Evolutionary conservation across 768 basidiomycete species (phyloP).

Genomic region (Mycena alexandri): DNA sequence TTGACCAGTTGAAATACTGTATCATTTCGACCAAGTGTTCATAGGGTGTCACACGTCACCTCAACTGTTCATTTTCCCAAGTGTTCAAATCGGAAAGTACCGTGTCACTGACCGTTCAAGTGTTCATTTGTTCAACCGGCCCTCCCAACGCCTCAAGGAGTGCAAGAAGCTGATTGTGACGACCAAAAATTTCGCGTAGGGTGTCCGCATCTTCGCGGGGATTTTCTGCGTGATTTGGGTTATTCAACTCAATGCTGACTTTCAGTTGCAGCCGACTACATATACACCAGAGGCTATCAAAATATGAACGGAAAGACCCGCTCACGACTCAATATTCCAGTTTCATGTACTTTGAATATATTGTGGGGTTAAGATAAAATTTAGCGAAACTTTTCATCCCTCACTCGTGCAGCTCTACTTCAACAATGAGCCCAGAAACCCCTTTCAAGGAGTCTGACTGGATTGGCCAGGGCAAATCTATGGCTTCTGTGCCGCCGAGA

Average conservation of each 20-base stretch:
- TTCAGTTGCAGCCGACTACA: too few relatives aligned
- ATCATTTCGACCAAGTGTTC: slow-evolving; percentile 8
- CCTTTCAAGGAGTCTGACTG: background rate
- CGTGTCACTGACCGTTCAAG: background rate
- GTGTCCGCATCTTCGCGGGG: too few relatives aligned
- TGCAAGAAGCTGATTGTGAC: too few relatives aligned
- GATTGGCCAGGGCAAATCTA: slow-evolving; percentile 1
- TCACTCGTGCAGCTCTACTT: too few relatives aligned
- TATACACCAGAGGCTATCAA: too few relatives aligned
- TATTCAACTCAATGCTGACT: too few relatives aligned
- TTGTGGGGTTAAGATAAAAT: background rate
- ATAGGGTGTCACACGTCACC: background rate
- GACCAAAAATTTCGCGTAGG: too few relatives aligned
- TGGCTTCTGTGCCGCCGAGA: background rate
- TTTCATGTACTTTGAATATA: slow-evolving; percentile 1
- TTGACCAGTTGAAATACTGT: too few relatives aligned
- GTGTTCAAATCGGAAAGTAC: background rate
- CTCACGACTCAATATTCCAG: background rate
- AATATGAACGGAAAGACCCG: too few relatives aligned
- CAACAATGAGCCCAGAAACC: slow-evolving; percentile 4
- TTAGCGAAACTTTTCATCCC: background rate
- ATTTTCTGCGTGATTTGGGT: too few relatives aligned
- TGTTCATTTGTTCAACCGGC: slow-evolving; percentile 7
- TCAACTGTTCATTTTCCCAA: slow-evolving; percentile 2
- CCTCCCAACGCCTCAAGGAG: background rate